Base-by-base conservation (phyloP, 2,329 filamentous ascomycete genomes). In the Fusarium scirpi region DNA sequence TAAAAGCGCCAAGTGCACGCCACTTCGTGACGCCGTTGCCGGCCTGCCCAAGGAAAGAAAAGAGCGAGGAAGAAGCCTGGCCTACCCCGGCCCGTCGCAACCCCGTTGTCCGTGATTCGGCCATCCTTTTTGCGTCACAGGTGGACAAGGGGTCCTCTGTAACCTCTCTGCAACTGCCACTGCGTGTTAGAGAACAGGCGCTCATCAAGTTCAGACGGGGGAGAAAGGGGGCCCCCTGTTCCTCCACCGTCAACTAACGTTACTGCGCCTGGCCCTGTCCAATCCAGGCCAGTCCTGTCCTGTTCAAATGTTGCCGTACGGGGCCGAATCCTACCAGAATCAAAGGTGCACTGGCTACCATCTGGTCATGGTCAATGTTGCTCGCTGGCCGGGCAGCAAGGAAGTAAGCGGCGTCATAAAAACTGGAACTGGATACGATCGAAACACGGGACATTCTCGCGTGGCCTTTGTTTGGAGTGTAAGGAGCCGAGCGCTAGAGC, bases 81-180 rank as follows among this genome's bases (percentile, higher is more conserved):
- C 60, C 57, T 53, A 61, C 60, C 67, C 61, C 49, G 49, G 56
- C 61, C 58, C 63, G 58, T 59, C 54, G 57, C 48, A 58, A 52
- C 63, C 62, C 66, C 60, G 58, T 66, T 51, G 54, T 66, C 62
- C 70, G 68, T 74, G 69, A 66, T 72, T 72, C 65, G 70, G 62
- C 44, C 66, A 61, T 43, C 54, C 47, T 54, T 73, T 69, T 74
- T 68, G 72, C 70, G 69, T 75, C 72, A 71, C 72, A 75, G 72
- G 70, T 68, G 66, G 57, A 53, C 69, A 72, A 62, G 72, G 70
- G 69, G 51, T 46, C 58, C 41, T 74, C 63, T 70, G 67, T 66
- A 61, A 61, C 63, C 43, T 47, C 61, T 54, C 54, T 60, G 46
- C 34, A 40, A 67, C 67, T 63, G 64, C 32, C 32, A 29, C 53